These are phyloP conservation scores for Capsicum rhomboideum DNA, from an alignment of 257 asterid species.

Conservation along the genomic window DNA sequence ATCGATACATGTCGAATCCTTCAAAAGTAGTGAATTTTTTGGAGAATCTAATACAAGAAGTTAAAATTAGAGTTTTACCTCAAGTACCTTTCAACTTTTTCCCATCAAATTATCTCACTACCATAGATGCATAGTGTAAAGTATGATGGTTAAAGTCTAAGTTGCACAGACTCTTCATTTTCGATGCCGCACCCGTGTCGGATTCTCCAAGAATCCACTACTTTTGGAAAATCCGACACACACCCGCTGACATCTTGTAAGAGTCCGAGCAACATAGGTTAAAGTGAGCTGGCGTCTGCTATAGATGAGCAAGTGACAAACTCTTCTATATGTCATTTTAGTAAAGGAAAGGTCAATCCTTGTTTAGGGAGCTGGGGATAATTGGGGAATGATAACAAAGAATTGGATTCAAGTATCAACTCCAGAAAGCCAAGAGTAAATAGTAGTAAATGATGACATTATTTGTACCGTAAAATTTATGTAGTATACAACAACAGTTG, in stretches of 20 bases:
- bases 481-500: conserved; percentile 23
- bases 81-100: neutral
- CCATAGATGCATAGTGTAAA: neutral
- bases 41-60: too few species aligned
- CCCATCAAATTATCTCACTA: neutral
- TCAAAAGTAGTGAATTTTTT: too few species aligned
- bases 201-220: too few species aligned
- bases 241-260: too few species aligned
- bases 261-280: too few species aligned
- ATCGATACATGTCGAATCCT: too few species aligned
- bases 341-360: neutral
- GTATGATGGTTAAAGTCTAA: neutral
- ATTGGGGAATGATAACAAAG: neutral
- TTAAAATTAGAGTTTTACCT: too few species aligned
- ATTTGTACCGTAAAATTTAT: neutral
- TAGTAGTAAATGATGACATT: neutral
- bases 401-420: neutral
- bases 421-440: neutral
- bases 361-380: neutral
- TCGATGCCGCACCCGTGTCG: too few species aligned
- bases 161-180: too few species aligned
- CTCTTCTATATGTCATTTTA: neutral
- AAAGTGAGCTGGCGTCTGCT: neutral
- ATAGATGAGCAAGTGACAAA: neutral
- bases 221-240: too few species aligned